Evolutionary conservation across 1,284 basidiomycete species (phyloP).

Genomic region (Pyrrhoderma lamaoense): DNA sequence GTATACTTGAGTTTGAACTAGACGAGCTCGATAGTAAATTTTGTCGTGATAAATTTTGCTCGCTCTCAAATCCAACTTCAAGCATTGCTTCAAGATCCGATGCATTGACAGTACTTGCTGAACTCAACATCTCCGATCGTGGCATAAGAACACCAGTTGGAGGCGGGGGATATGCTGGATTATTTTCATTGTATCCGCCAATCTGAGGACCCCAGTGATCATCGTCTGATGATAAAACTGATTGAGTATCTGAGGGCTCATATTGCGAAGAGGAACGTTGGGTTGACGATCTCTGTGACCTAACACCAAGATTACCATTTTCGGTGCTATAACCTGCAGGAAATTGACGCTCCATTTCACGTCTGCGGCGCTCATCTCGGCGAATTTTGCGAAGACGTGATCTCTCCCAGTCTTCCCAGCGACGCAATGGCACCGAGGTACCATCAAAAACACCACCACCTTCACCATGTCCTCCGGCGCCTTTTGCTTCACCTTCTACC

Average conservation of each 20-base stretch:
- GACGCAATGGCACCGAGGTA: constrained; percentile 73
- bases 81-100: constrained; percentile 85
- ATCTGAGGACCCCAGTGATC: constrained; percentile 89
- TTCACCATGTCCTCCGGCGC: constrained; percentile 61
- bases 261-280: constrained; percentile 32
- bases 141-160: constrained; percentile 60
- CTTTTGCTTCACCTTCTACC: constrained; percentile 85
- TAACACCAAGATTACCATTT: constrained; percentile 53
- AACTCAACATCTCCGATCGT: constrained; percentile 35
- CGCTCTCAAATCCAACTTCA: constrained; percentile 72
- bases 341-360: constrained; percentile 61
- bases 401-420: constrained; percentile 99
- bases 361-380: constrained; percentile 80
- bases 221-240: constrained; percentile 81
- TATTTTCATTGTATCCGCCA: constrained; percentile 84
- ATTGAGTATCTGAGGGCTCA: constrained; percentile 69
- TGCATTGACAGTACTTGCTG: constrained; percentile 59
- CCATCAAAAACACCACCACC: constrained; percentile 53
- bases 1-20: constrained; percentile 25
- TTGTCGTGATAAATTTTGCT: constrained; percentile 29
- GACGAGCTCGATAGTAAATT: constrained; percentile 25
- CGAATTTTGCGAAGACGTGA: constrained; percentile 89
- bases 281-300: constrained; percentile 42
- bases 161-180: constrained; percentile 71
- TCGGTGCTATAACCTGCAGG: constrained; percentile 58